Evolutionary conservation across 208 protist genomes (phyloP), one percentile per base, ranked within the genome.

Genomic region (Angomonas deanei): DNA sequence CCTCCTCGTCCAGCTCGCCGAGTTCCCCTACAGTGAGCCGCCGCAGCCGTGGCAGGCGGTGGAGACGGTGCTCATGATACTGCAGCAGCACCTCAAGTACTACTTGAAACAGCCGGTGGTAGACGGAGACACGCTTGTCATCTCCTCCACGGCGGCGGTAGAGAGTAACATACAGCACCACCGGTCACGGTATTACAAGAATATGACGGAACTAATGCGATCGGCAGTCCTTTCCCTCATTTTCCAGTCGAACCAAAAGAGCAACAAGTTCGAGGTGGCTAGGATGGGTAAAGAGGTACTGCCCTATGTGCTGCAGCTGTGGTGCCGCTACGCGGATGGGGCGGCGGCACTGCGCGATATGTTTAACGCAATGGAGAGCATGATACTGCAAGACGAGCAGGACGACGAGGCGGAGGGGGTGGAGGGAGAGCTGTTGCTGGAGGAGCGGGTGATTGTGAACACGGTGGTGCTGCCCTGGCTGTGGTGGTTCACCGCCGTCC

Each of bases 31-130:
- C 54, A 27, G 28, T 23, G 54, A 46, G 10, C 26, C 21, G n/a
- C 26, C 50, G 6, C 50, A 56, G 50, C 50, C 70, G 68, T 93
- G 87, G 87, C 70, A 84, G 61, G 62, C 66, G 42, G 61, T 76
- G 34, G 87, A 93, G 66, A 89, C 84, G n/a, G 53, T 93, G 24
- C 76, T 93, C 49, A 93, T 93, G 84, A 82, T 82, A 48, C 72
- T 93, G 28, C 71, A 88, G 34, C 72, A 83, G 72, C 80, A 90
- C 42, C 73, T 88, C 21, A 47, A 64, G 59, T 58, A 65, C 36
- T 79, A 83, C 57, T 69, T 84, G 33, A 15, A 46, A 26, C 61
- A 52, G 47, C 57, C 36, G 21, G 50, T 32, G 6, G 50, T 15
- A 17, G 19, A 3, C 27, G 27, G 23, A 3, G 10, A 33, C 15